These are phyloP conservation scores for Apophysomyces ossiformis DNA, from an alignment of 371 early-diverging fungal genomes.

Conservation along the genomic window DNA sequence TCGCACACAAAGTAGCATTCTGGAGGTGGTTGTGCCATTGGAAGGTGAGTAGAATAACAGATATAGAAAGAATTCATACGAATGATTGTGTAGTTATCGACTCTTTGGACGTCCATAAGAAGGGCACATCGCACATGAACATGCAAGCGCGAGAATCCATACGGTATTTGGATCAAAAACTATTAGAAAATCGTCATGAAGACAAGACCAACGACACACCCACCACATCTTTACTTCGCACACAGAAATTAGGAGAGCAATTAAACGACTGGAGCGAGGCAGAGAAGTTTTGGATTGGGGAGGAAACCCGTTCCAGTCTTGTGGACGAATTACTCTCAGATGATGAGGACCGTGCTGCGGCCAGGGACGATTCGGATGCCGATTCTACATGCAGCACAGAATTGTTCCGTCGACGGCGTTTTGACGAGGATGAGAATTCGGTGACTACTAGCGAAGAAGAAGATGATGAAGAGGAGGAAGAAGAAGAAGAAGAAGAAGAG, in stretches of 20 bases:
- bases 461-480: constrained; percentile 13
- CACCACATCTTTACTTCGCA: constrained; percentile 40
- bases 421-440: constrained; percentile 22
- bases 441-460: constrained; percentile 19
- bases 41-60: constrained; percentile 45
- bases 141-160: constrained; percentile 76
- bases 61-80: constrained; percentile 18
- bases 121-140: constrained; percentile 66
- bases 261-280: constrained; percentile 57
- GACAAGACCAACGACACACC: constrained; percentile 11
- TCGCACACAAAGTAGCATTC: constrained; percentile 35
- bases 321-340: constrained; percentile 30
- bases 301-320: constrained; percentile 28
- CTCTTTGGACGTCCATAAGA: constrained; percentile 72
- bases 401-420: constrained; percentile 29
- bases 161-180: constrained; percentile 72
- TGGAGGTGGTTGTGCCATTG: constrained; percentile 62
- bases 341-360: constrained; percentile 25
- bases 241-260: constrained; percentile 54
- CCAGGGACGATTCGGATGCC: constrained; percentile 21
- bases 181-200: constrained; percentile 17
- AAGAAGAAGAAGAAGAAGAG: constrained; percentile 25
- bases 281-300: constrained; percentile 54
- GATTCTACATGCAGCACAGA: constrained; percentile 30
- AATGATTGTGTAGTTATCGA: constrained; percentile 59